Percentiles rank a stretch among this genome's conserved stretches.
Evolutionary conservation across 1,139 yeast species (phyloP).

Genomic region (Maudiozyma humilis): DNA sequence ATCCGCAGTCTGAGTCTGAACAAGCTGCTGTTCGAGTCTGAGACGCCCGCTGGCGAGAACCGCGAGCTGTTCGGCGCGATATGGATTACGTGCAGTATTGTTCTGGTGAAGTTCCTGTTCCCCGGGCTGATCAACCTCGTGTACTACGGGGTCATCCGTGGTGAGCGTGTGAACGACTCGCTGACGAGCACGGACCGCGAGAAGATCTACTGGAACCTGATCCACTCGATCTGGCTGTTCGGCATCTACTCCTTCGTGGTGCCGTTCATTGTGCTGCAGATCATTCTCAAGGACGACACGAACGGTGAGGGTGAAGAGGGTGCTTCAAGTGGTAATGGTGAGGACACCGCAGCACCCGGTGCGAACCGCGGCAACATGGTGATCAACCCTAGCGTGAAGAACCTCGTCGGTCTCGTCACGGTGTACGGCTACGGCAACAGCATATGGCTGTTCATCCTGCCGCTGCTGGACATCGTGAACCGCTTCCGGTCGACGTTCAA

Average conservation of each 20-base stretch:
- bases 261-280: conserved; percentile 20
- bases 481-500: conserved; percentile 6
- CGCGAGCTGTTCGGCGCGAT: conserved; percentile 27
- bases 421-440: conserved; percentile 26
- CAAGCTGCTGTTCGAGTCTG: conserved; percentile 7
- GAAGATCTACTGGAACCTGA: conserved; percentile 14
- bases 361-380: not conserved
- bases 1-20: conserved; percentile 14
- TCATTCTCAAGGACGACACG: conserved; percentile 12
- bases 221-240: conserved; percentile 24
- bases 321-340: too few species aligned
- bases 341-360: not conserved
- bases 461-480: conserved; percentile 15
- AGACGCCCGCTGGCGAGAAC: conserved; percentile 6
- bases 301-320: not conserved
- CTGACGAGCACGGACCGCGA: conserved; percentile 8
- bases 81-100: conserved; percentile 27
- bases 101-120: conserved; percentile 20
- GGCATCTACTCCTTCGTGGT: conserved; percentile 19
- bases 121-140: conserved; percentile 18
- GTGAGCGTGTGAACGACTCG: conserved; percentile 8
- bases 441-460: conserved; percentile 24
- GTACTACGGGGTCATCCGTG: conserved; percentile 15
- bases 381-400: conserved; percentile 8
- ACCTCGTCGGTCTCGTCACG: conserved; percentile 16